Evolutionary conservation across 2,329 filamentous ascomycete species (phyloP).

Genomic region (Cordyceps pruinosa): DNA sequence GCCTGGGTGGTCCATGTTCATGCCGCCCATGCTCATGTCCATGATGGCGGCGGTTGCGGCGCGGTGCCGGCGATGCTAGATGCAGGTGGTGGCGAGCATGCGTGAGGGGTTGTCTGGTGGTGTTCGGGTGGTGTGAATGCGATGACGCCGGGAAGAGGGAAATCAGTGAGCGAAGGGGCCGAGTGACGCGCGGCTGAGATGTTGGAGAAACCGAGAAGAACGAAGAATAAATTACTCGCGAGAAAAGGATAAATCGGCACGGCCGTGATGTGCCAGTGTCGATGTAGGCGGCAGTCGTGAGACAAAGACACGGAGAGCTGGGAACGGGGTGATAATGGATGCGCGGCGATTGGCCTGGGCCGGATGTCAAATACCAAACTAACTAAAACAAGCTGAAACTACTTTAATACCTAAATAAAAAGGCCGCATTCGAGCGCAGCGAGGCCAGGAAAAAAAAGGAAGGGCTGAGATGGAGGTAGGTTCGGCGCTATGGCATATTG

Average conservation of each 20-base stretch:
- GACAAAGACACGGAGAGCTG: neutral
- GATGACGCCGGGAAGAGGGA: neutral
- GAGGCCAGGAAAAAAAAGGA: neutral
- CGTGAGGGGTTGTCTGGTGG: neutral
- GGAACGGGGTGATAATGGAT: neutral
- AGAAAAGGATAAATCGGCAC: neutral
- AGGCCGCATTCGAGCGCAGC: conserved; percentile 3
- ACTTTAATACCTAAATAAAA: neutral
- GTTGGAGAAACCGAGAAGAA: too few species aligned
- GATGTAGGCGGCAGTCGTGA: neutral
- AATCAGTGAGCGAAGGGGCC: too few species aligned
- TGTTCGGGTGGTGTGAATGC: neutral
- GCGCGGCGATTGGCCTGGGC: neutral
- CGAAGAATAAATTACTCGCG: too few species aligned
- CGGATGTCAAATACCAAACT: too few species aligned
- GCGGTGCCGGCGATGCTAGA: neutral
- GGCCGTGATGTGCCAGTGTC: neutral
- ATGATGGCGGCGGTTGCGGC: conserved; percentile 12
- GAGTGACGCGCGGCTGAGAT: too few species aligned
- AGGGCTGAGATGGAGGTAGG: too few species aligned
- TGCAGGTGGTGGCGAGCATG: neutral
- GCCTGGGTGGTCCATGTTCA: conserved; percentile 27
- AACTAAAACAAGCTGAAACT: neutral
- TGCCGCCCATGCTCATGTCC: conserved; percentile 24
- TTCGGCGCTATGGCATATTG: conserved; percentile 12